Evolutionary conservation across 2,329 filamentous ascomycete genomes (phyloP), one percentile per base, ranked within the genome.

Genomic region (Scleromitrula shiraiana): DNA sequence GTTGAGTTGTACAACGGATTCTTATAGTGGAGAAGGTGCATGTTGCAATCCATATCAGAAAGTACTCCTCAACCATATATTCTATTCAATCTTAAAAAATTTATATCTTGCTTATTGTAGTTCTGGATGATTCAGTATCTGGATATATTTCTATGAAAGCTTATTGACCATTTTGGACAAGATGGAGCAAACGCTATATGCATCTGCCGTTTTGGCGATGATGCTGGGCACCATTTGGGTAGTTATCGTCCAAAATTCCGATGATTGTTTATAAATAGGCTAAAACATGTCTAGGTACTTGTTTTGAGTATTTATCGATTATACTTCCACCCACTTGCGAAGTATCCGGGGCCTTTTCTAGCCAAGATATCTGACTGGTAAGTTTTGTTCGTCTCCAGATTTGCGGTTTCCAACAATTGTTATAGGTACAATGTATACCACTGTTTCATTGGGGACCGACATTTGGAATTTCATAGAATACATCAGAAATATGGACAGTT

Each of bases 391-490:
- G 7, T 12, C 26, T 29, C 12, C 12, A 12, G 26, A 29, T 29
- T 29, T 29, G 12, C 26, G 12, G 12, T 7, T 7, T 29, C 12
- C 12, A 29, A 29, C 26, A 12, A 29, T 7, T 12, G 12, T 7
- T 7, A 29, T 29, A 29, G 26, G 26, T 76, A 83, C 58, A 78
- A 83, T 62, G 75, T 85, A 27, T 90, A 86, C 64, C 82, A 88
- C 56, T 83, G 83, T 40, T 85, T 81, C 67, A 82, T 78, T 59
- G 86, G 85, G 45, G 82, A 86, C 56, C 76, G 85, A 1, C 85
- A 90, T 61, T 73, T 90, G n/a, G 80, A 85, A 60, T 82, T 88
- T 59, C 81, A 81, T 70, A 72, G 75, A 27, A 71, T 83, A 56
- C 88, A 94, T 64, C 69, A 82, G 56, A 73, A 75, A 62, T 89